Base-by-base conservation (phyloP, 306 rosid species). In the Malus orientalis region DNA sequence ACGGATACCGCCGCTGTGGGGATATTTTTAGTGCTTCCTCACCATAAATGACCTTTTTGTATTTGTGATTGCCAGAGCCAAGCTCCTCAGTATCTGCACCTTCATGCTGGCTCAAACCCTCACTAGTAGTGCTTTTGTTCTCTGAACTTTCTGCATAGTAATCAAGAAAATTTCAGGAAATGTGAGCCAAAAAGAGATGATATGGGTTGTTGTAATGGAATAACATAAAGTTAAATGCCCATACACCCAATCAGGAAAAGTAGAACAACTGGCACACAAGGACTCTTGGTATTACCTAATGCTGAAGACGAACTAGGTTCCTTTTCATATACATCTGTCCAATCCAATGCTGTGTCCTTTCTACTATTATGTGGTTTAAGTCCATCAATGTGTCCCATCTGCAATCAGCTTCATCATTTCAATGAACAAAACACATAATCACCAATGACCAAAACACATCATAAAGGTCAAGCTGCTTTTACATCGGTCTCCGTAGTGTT, bases 321-420 rank as follows among this genome's bases (percentile, higher is more conserved):
- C 91, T 85, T 88, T 84, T 84, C 88, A 44, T 88, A 85, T 61
- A 90, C 92, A 70, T 95, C 83, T 40, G 93, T 85, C 98, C 97
- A 95, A 62, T 80, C 72, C 70, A 90, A 87, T 57, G 89, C 85
- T 51, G 81, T 42, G 66, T 95, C 96, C 90, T 84, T 95, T 86
- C 86, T 87, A 82, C 78, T 78, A 76, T 33, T 82, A 22, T 85
- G 92, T 47, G 86, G 87, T 83, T 87, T 89, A 76, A 79, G 82
- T 79, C 97, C 98, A 85, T 92, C 97, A 81, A 82, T 88, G 66
- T 96, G 97, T 64, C 97, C 98, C 97, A 95, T 92, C 98, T 95
- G 87, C 78, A 81, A 86, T 70, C 57, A 77, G 60, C 49, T 63
- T 64, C 55, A 38, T 79, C 29, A 63, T 33, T 62, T 49, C 54